A percentile compares a stretch with the other conserved stretches of the same genome.
These are phyloP conservation scores for Zymoseptoria ardabiliae DNA, from an alignment of 2,329 filamentous ascomycete genomes.

Conservation along the genomic window DNA sequence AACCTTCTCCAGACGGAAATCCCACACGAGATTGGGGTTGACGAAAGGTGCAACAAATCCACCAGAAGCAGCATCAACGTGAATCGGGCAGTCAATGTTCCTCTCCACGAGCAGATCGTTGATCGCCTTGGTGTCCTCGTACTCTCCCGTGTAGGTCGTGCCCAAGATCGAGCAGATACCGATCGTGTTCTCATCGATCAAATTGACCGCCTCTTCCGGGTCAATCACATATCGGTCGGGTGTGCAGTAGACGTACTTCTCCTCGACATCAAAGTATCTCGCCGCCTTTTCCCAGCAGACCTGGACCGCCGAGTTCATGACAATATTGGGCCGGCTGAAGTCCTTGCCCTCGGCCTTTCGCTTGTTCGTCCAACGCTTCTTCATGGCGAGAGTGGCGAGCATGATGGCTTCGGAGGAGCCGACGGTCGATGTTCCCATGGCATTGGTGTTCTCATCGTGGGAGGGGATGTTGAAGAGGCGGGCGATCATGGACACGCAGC, in stretches of 20 bases:
- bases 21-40: slow-evolving; percentile 76
- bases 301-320: slow-evolving; percentile 95
- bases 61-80: slow-evolving; percentile 87
- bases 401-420: slow-evolving; percentile 86
- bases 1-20: slow-evolving; percentile 82
- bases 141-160: slow-evolving; percentile 91
- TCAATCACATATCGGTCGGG: slow-evolving; percentile 57
- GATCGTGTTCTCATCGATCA: slow-evolving; percentile 67
- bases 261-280: slow-evolving; percentile 64
- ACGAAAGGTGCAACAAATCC: slow-evolving; percentile 93
- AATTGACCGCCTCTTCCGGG: slow-evolving; percentile 52
- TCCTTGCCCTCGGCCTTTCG: slow-evolving; percentile 77
- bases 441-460: slow-evolving; percentile 48
- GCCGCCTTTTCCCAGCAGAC: slow-evolving; percentile 88
- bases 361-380: slow-evolving; percentile 86
- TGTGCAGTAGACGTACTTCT: slow-evolving; percentile 66
- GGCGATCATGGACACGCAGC: slow-evolving; percentile 69
- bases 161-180: slow-evolving; percentile 88
- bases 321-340: slow-evolving; percentile 72
- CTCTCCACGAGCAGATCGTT: slow-evolving; percentile 77
- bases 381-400: slow-evolving; percentile 82
- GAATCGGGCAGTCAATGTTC: slow-evolving; percentile 74
- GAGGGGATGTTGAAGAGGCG: slow-evolving; percentile 76
- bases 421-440: slow-evolving; percentile 81
- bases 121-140: slow-evolving; percentile 87